Percentiles rank a stretch among this genome's conserved stretches.
Conservation (phyloP, 306 rosid genomes). For the Lathyrus sativus region DNA sequence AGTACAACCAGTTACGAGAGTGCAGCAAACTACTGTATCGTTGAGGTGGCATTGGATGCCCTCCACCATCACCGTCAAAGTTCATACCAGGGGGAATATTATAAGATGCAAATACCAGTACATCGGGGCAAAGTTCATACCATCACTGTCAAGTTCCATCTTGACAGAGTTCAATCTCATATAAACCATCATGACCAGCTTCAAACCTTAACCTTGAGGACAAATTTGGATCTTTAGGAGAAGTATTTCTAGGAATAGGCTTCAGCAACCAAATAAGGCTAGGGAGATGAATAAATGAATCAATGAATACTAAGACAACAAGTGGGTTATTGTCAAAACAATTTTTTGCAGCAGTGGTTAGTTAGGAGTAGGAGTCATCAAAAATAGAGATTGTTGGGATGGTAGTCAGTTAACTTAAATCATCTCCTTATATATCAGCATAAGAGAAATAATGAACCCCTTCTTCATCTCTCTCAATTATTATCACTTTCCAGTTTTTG, state of each 20-base stretch:
- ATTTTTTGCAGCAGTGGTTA: neutral
- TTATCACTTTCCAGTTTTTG: neutral
- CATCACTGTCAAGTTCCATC: neutral
- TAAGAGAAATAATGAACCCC: constrained; percentile 6
- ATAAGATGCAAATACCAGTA: no score
- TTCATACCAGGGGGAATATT: no score
- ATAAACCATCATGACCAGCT: neutral
- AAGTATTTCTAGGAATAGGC: neutral
- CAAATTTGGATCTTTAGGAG: neutral
- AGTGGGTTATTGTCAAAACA: neutral
- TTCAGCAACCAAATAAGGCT: constrained; percentile 3
- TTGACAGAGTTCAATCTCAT: neutral
- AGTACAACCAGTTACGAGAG: neutral
- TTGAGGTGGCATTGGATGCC: neutral
- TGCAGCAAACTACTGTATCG: neutral
- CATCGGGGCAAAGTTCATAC: no score
- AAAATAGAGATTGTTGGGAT: neutral
- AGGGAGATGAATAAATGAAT: neutral
- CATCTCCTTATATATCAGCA: constrained; percentile 2
- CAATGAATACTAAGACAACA: neutral
- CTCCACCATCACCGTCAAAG: neutral
- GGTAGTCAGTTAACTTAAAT: neutral
- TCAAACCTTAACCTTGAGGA: neutral
- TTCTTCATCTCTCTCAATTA: neutral
- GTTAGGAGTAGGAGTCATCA: neutral